Evolutionary conservation across 163 green algal species (phyloP), one percentile per base, ranked within the genome.

Genomic region (Chlamydomonas reinhardtii): DNA sequence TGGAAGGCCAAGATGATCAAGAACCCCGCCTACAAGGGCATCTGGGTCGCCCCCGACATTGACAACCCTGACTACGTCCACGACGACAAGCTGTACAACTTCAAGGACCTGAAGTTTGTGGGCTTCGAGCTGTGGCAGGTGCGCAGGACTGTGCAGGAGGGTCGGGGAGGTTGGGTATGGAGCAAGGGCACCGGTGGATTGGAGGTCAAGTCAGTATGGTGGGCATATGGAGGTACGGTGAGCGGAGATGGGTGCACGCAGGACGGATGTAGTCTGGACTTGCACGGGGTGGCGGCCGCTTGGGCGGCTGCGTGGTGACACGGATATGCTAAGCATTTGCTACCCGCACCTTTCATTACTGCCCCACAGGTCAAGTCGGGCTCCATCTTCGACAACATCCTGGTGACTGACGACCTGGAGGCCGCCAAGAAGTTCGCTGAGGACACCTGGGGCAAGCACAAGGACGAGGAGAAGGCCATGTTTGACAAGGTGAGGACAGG

Each of bases 341-440:
- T 5, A 8, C 12, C 62, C 62, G 2, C 27, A 25, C 62, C 34
- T 20, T 34, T 35, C 24, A 31, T 20, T 34, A 20, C 24, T 16
- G 2, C 3, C 19, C 27, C 27, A 37, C 61, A 92, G 87, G 93
- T 96, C 22, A 98, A 98, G 91, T 62, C 92, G 15, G 96, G 96
- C 37, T 92, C 93, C 59, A 97, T 98, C 90, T 98, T 98, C 78
- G 96, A 98, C 89, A 98, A 98, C 94, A 97, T 98, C 88, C 86
- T 98, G 2, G 92, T 98, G 24, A 94, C 94, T 22, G 94, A 98
- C 62, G 88, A 94, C 83, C 88, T 94, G n/a, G 92, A 94, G 37
- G 92, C 92, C 35, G 96, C 96, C 24, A 90, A 94, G 85, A 91
- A 92, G 76, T 96, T 98, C 74, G 94, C 91, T 25, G 88, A 97